Conservation (phyloP, 2,329 filamentous ascomycete genomes). For the Colletotrichum orbiculare region DNA sequence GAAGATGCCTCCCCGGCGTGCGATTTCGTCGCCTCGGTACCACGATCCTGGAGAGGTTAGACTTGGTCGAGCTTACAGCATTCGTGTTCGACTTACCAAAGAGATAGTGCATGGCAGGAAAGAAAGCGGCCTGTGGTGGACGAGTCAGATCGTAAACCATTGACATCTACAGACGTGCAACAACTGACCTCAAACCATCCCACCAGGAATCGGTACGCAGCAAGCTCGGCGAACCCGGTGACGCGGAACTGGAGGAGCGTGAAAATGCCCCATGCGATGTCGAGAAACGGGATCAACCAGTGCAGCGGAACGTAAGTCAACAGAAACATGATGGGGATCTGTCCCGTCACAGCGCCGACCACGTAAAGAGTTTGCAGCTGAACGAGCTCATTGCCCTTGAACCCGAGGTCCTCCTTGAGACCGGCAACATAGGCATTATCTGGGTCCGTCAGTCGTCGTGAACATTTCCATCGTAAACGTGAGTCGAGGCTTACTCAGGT, state of each 20-base stretch:
- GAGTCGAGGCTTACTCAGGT: conserved; percentile 40
- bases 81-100: conserved; percentile 44
- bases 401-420: conserved; percentile 41
- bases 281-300: conserved; percentile 45
- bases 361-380: conserved; percentile 42
- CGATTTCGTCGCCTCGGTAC: conserved; percentile 57
- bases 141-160: conserved; percentile 39
- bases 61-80: neutral
- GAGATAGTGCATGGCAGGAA: conserved; percentile 49
- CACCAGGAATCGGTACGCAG: conserved; percentile 46
- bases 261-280: conserved; percentile 66
- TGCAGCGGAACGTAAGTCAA: conserved; percentile 41
- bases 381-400: conserved; percentile 43
- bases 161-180: neutral
- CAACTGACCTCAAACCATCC: conserved; percentile 42
- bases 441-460: conserved; percentile 51
- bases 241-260: conserved; percentile 55
- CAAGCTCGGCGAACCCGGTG: conserved; percentile 40
- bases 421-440: conserved; percentile 47
- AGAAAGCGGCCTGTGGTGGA: conserved; percentile 45
- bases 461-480: conserved; percentile 43
- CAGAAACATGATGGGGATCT: conserved; percentile 46
- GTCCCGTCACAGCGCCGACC: conserved; percentile 40
- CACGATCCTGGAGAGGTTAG: conserved; percentile 60
- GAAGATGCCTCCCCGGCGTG: conserved; percentile 55